Percentiles rank a stretch among this genome's conserved stretches.
phyloP scores from a whole-genome alignment of 768 basidiomycete genomes.

The Hysterangium stoloniferum region DNA sequence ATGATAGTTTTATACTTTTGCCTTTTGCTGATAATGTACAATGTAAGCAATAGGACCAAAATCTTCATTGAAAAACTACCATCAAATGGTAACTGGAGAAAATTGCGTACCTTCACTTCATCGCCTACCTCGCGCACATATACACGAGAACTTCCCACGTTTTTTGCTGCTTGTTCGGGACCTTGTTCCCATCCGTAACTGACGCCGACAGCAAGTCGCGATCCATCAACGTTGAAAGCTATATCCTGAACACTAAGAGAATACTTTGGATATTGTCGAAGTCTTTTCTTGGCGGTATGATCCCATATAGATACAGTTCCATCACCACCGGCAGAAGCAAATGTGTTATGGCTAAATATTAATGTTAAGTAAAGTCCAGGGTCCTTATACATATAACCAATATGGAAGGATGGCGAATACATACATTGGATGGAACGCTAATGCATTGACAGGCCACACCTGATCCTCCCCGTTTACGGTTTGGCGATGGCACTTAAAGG shows the following conservation, averaged over 20 bases:
- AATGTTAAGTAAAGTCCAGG: not conserved
- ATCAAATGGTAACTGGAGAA: not conserved
- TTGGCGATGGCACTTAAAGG: slow-evolving; percentile 95
- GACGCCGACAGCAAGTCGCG: slow-evolving; percentile 72
- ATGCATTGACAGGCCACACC: slow-evolving; percentile 92
- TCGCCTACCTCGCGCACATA: slow-evolving; percentile 61
- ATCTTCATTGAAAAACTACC: not conserved
- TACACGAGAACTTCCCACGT: slow-evolving; percentile 53
- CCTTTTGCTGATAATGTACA: slow-evolving; percentile 2
- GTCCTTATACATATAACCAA: not conserved
- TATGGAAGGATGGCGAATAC: slow-evolving; percentile 18
- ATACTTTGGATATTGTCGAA: slow-evolving; percentile 85
- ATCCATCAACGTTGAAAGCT: slow-evolving; percentile 78
- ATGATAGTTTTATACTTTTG: not conserved
- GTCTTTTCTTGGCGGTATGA: slow-evolving; percentile 89
- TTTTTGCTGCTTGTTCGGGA: slow-evolving; percentile 53
- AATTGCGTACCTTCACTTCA: slow-evolving; percentile 58
- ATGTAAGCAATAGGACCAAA: not conserved
- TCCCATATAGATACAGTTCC: slow-evolving; percentile 96
- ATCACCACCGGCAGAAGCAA: slow-evolving; percentile 93
- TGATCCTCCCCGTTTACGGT: slow-evolving; percentile 87
- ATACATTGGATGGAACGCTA: slow-evolving; percentile 88
- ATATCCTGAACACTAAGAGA: slow-evolving; percentile 66
- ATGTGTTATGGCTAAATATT: slow-evolving; percentile 73
- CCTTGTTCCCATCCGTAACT: slow-evolving; percentile 92